phyloP scores from a whole-genome alignment of 306 rosid species.

The Castanospermum australe region DNA sequence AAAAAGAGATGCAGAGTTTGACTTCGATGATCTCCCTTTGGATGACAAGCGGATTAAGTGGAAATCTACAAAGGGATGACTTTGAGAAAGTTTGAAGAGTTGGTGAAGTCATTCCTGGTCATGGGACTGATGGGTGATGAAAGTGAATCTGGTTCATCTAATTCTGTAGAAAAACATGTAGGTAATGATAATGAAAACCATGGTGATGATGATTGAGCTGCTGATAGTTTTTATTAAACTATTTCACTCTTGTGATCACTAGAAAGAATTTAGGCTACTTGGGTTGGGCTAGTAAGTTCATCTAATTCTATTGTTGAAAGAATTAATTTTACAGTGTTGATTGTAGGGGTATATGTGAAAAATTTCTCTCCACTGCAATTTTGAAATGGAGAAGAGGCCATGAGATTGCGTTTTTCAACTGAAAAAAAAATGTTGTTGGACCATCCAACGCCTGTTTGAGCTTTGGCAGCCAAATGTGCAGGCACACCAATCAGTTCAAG shows the following conservation, averaged over 20 bases:
- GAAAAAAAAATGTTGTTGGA: too few species aligned
- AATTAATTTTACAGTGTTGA: too few species aligned
- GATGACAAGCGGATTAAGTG: not conserved
- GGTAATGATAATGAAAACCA: not conserved
- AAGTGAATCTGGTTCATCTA: not conserved
- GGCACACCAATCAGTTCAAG: too few species aligned
- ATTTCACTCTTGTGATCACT: not conserved
- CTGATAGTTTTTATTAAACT: not conserved
- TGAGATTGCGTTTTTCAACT: too few species aligned
- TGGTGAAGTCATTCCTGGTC: not conserved
- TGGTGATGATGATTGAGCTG: not conserved
- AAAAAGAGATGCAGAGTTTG: not conserved
- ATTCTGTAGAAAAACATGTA: not conserved
- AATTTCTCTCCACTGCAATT: too few species aligned
- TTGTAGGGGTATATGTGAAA: too few species aligned
- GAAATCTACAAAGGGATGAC: not conserved
- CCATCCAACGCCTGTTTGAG: too few species aligned
- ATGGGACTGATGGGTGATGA: not conserved
- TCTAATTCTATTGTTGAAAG: not conserved
- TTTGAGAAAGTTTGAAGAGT: not conserved
- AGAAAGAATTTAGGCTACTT: not conserved
- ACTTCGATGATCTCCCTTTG: not conserved
- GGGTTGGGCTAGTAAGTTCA: not conserved
- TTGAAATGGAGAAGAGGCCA: too few species aligned
- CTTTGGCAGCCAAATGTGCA: too few species aligned